These are phyloP conservation scores for Glomus cerebriforme DNA, from an alignment of 192 early-diverging fungal genomes.

Conservation along the genomic window DNA sequence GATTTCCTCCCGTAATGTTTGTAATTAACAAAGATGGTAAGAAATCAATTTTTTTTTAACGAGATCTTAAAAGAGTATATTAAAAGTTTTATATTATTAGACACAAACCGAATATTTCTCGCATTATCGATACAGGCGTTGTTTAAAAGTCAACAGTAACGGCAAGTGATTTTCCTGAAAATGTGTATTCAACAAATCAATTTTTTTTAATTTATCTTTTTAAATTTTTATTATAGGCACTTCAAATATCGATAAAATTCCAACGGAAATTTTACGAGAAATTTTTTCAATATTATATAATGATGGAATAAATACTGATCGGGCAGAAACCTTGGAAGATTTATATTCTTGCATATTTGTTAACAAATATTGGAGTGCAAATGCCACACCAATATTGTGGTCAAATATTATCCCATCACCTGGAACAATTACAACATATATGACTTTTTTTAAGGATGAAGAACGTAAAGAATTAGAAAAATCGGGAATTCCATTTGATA, in stretches of 20 bases:
- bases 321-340: constrained; percentile 2
- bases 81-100: too few relatives aligned
- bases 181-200: not conserved
- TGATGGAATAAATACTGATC: not conserved
- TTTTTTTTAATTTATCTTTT: too few relatives aligned
- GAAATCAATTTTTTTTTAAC: too few relatives aligned
- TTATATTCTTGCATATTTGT: not conserved
- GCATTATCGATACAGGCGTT: not conserved
- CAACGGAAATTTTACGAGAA: constrained; percentile 15
- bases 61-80: too few relatives aligned
- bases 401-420: constrained; percentile 4
- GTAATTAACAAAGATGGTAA: too few relatives aligned
- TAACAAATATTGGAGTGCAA: not conserved
- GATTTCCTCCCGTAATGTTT: too few relatives aligned
- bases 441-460: not conserved
- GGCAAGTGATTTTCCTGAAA: not conserved
- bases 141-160: not conserved
- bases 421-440: not conserved
- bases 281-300: constrained; percentile 4
- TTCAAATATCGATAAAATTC: not conserved
- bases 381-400: not conserved
- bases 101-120: too few relatives aligned
- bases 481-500: not conserved
- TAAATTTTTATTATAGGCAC: not conserved
- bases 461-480: not conserved